These are phyloP conservation scores for Aspergillus jensenii DNA, from an alignment of 2,329 filamentous ascomycete species.

Conservation along the genomic window DNA sequence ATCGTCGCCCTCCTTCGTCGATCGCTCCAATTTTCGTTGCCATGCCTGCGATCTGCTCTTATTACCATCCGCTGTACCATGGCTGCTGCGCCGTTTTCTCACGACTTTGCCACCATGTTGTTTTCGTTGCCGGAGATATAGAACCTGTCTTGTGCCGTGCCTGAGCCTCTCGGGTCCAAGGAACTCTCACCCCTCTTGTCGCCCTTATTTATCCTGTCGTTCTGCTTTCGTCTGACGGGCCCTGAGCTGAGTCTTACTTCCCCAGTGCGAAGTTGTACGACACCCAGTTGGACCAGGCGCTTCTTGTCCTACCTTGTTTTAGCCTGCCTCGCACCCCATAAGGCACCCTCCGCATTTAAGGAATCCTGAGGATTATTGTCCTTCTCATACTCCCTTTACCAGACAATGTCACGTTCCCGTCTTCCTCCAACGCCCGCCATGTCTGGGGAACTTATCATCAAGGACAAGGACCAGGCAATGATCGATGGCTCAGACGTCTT, in stretches of 20 bases:
- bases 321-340: background rate
- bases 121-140: constrained; percentile 10
- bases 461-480: constrained; percentile 36
- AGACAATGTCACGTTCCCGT: constrained; percentile 33
- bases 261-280: constrained; percentile 9
- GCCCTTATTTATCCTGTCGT: background rate
- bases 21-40: constrained; percentile 9
- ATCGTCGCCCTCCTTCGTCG: constrained; percentile 8
- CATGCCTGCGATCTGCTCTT: constrained; percentile 1
- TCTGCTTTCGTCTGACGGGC: background rate
- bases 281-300: background rate
- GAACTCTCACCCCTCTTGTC: background rate
- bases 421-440: constrained; percentile 40
- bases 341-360: constrained; percentile 2
- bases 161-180: background rate
- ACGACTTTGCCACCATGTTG: constrained; percentile 14
- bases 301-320: constrained; percentile 8
- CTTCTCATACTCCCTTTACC: background rate
- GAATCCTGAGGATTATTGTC: background rate
- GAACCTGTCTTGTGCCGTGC: background rate
- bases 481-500: constrained; percentile 34
- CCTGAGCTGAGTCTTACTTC: background rate
- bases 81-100: constrained; percentile 12
- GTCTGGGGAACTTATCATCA: constrained; percentile 39
- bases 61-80: constrained; percentile 7